A percentile compares a stretch with the other conserved stretches of the same genome.
Conservation (phyloP, 495 filamentous ascomycete species). For the Delitschia confertaspora region DNA sequence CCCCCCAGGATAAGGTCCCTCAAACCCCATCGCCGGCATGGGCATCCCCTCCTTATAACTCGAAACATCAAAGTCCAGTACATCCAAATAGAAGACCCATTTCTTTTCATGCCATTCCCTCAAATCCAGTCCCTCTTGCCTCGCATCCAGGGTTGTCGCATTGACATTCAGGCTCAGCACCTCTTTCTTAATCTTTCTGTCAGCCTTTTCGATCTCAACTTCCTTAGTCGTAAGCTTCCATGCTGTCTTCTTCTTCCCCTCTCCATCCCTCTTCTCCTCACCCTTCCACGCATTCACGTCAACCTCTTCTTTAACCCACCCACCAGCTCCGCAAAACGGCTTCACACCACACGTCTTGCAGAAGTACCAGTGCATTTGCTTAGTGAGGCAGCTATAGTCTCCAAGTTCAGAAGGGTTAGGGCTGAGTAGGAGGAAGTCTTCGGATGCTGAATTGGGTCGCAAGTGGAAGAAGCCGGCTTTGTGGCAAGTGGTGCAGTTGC, state of each 20-base stretch:
- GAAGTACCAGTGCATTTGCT: slow-evolving; percentile 17
- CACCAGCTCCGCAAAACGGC: slow-evolving; percentile 10
- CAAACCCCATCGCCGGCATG: not conserved
- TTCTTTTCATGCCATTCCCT: slow-evolving; percentile 22
- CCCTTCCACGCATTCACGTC: slow-evolving; percentile 23
- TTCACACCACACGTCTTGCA: slow-evolving; percentile 25
- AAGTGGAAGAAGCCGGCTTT: slow-evolving; percentile 27
- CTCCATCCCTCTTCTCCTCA: slow-evolving; percentile 4
- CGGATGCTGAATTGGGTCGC: slow-evolving; percentile 10
- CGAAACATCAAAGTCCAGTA: not conserved
- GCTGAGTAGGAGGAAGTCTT: slow-evolving; percentile 26
- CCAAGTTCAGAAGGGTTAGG: slow-evolving; percentile 16
- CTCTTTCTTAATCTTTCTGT: slow-evolving; percentile 9
- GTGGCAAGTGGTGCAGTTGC: slow-evolving; percentile 28
- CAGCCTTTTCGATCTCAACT: not conserved
- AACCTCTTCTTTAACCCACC: slow-evolving; percentile 17
- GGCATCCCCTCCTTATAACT: not conserved
- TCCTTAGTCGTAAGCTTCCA: slow-evolving; percentile 9
- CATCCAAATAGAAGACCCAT: slow-evolving; percentile 17
- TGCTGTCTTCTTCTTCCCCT: slow-evolving; percentile 10
- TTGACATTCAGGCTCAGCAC: slow-evolving; percentile 21
- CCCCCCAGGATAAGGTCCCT: slow-evolving; percentile 4
- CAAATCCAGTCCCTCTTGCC: slow-evolving; percentile 11
- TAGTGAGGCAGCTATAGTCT: slow-evolving; percentile 12
- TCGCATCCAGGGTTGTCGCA: slow-evolving; percentile 17